Conservation (phyloP, 1,139 yeast species). For the Kazachstania sp. region DNA sequence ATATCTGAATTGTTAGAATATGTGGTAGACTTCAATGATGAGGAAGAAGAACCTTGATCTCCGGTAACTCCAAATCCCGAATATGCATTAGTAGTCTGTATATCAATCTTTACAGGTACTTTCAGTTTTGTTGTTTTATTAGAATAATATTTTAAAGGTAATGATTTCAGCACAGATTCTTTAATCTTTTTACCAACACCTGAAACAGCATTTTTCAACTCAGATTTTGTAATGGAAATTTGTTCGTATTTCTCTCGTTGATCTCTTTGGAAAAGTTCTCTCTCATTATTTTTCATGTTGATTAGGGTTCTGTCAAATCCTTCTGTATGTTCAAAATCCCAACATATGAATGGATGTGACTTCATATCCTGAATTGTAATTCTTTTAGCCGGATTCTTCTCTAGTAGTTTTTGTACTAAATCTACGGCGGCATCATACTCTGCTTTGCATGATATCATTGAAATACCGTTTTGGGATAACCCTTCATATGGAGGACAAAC, state of each 20-base stretch:
- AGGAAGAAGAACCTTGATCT: background rate
- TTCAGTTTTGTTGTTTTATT: background rate
- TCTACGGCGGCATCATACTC: slow-evolving; percentile 62
- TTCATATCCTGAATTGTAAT: slow-evolving; percentile 68
- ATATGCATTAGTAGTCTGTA: background rate
- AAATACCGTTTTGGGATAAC: slow-evolving; percentile 29
- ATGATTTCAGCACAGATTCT: slow-evolving; percentile 51
- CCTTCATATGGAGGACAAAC: slow-evolving; percentile 50
- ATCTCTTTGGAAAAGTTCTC: slow-evolving; percentile 21
- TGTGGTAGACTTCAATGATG: background rate
- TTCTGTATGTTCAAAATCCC: slow-evolving; percentile 28
- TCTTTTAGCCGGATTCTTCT: slow-evolving; percentile 63
- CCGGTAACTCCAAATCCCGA: background rate
- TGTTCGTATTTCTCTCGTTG: slow-evolving; percentile 30
- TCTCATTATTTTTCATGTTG: slow-evolving; percentile 14
- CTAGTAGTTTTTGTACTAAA: slow-evolving; percentile 52
- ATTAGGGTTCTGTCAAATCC: slow-evolving; percentile 10
- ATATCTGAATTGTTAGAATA: background rate
- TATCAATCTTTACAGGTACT: background rate
- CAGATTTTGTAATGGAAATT: slow-evolving; percentile 58
- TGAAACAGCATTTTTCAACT: slow-evolving; percentile 66
- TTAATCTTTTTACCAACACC: slow-evolving; percentile 67
- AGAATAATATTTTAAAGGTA: slow-evolving; percentile 16
- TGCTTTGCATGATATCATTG: slow-evolving; percentile 31
- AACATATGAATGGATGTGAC: slow-evolving; percentile 54